Evolutionary conservation across 1,284 basidiomycete genomes (phyloP), one percentile per base, ranked within the genome.

Genomic region (Rhodotorula mucilaginosa): DNA sequence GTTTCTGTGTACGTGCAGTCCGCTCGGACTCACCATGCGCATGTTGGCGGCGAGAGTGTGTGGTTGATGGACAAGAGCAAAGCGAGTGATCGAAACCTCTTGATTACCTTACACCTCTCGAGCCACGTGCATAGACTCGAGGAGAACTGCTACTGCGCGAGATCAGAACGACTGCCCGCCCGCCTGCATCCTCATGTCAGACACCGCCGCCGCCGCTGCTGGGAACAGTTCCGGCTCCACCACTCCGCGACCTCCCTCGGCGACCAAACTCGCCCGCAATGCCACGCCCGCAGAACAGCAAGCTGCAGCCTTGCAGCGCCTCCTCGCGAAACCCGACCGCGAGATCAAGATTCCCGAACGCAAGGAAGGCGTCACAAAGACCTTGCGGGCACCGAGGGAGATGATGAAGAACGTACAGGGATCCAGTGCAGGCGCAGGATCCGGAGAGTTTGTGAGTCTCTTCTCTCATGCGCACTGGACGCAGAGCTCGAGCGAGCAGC

Each of bases 321-420:
- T 97, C 56, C 87, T 97, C 74, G 91, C 90, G 79, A 91, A 97
- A 77, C 93, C 94, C 0, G 81, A 86, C 8, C 93, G 93, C 80
- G 87, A 88, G 3, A 90, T 88, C 1, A 86, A 87, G 78, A 83
- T 97, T 13, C 92, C 93, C 1, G 79, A 86, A 23, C 84, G 89
- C 12, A 88, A 87, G 31, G 89, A 93, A 75, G 72, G 70, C 21
- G 68, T 62, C 2, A 10, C 16, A 2, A 67, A 67, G 49, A 58
- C 62, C 0, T 85, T 96, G 51, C 84, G 92, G 44, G 84, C 92
- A 1, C 84, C 92, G 10, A 85, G 90, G 63, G 95, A 97, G 81
- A 96, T 96, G 90, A 96, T 99, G 90, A 97, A 97, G 86, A 98
- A 96, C 77, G 93, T 97, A 5, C 92, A 95, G 80, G 94, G 94